These are phyloP conservation scores for Curvularia sp. DNA, from an alignment of 2,329 filamentous ascomycete genomes.

Conservation along the genomic window DNA sequence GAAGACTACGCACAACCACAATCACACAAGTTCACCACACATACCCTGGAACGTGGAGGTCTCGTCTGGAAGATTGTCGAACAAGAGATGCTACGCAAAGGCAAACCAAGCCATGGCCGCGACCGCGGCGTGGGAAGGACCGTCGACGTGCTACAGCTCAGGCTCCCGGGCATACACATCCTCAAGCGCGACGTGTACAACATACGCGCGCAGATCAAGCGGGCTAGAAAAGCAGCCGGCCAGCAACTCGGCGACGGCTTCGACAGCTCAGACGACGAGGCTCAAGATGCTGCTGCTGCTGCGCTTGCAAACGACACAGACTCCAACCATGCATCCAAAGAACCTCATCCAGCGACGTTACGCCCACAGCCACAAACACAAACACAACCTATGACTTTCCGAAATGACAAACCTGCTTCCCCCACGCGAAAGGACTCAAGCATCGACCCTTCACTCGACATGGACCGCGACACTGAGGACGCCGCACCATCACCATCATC, in stretches of 20 bases:
- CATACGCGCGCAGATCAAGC: constrained; percentile 46
- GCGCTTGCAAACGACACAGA: background rate
- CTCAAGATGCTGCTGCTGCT: background rate
- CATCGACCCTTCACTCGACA: constrained; percentile 36
- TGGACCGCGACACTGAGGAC: constrained; percentile 26
- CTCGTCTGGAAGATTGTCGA: constrained; percentile 48
- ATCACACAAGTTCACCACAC: constrained; percentile 19
- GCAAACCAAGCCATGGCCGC: constrained; percentile 34
- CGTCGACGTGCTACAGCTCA: constrained; percentile 39
- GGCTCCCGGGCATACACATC: constrained; percentile 44
- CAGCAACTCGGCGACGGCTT: constrained; percentile 37
- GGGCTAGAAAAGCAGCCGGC: constrained; percentile 39
- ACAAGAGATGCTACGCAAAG: constrained; percentile 45
- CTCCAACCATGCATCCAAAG: background rate
- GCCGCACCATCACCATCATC: background rate
- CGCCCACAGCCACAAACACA: no score
- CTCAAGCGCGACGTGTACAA: constrained; percentile 50
- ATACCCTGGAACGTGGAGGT: constrained; percentile 40
- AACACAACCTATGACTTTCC: no score
- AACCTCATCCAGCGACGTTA: background rate
- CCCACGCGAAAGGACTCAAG: constrained; percentile 5
- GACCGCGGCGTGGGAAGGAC: constrained; percentile 45
- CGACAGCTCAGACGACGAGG: constrained; percentile 25
- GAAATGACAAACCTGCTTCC: background rate
- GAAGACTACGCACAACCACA: constrained; percentile 7